Evolutionary conservation across 2,329 filamentous ascomycete species (phyloP).

Genomic region (Dactylellina cionopaga): DNA sequence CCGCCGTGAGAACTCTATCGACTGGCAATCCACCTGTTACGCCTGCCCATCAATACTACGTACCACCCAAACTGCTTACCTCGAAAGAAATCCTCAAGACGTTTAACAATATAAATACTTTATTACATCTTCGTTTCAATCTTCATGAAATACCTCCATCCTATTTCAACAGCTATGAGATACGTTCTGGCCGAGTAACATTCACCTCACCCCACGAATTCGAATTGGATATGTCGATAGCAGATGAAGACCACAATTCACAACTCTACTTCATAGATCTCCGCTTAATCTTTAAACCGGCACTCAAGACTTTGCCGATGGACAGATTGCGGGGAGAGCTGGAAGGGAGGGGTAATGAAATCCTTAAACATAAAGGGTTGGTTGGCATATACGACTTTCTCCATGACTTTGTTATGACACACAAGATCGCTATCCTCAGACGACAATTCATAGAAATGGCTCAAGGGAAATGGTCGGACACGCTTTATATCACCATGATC

Average conservation of each 20-base stretch:
- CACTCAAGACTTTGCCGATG: slow-evolving; percentile 69
- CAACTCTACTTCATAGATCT: slow-evolving; percentile 97
- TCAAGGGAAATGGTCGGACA: slow-evolving; percentile 78
- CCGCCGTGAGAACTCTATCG: slow-evolving; percentile 83
- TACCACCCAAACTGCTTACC: slow-evolving; percentile 76
- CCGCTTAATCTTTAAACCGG: slow-evolving; percentile 80
- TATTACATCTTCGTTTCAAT: slow-evolving; percentile 83
- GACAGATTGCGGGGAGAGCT: slow-evolving; percentile 68
- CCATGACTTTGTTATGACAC: slow-evolving; percentile 86
- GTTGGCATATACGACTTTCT: slow-evolving; percentile 84
- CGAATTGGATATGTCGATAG: slow-evolving; percentile 90
- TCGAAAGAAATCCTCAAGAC: slow-evolving; percentile 77
- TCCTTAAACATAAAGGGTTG: slow-evolving; percentile 76
- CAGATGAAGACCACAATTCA: slow-evolving; percentile 80
- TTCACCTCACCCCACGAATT: slow-evolving; percentile 87
- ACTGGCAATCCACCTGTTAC: slow-evolving; percentile 69
- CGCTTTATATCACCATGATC: slow-evolving; percentile 78
- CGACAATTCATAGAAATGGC: slow-evolving; percentile 78
- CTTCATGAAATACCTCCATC: slow-evolving; percentile 82
- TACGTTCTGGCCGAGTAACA: slow-evolving; percentile 86
- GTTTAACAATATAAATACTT: slow-evolving; percentile 82
- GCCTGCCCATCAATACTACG: slow-evolving; percentile 73
- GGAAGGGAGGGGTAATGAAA: slow-evolving; percentile 67
- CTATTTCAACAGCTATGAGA: slow-evolving; percentile 79
- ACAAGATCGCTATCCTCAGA: slow-evolving; percentile 85